Percentiles rank a stretch among this genome's conserved stretches.
These are phyloP conservation scores for Aspergillus egyptiacus DNA, from an alignment of 495 filamentous ascomycete species.

Conservation along the genomic window DNA sequence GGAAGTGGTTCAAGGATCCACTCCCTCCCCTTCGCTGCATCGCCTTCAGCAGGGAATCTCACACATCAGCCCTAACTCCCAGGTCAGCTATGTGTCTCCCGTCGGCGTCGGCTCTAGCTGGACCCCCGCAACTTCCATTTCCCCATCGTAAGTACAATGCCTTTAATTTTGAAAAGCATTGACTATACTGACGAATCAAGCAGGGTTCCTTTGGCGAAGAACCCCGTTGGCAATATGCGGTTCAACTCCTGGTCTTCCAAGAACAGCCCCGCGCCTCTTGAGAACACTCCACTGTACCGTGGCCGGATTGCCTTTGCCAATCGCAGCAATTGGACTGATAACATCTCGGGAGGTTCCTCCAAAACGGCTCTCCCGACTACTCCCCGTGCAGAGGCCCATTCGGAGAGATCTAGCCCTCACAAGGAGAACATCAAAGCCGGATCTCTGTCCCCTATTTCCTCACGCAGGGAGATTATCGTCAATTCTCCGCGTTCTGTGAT, in stretches of 20 bases:
- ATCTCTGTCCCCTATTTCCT: constrained; percentile 32
- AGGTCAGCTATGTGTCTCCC: constrained; percentile 38
- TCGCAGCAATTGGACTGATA: constrained; percentile 28
- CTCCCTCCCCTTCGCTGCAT: constrained; percentile 34
- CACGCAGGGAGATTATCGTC: constrained; percentile 28
- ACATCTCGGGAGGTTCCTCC: constrained; percentile 27
- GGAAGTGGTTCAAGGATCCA: constrained; percentile 40
- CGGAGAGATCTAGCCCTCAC: constrained; percentile 26
- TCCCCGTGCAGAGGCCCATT: constrained; percentile 20
- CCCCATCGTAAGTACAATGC: constrained; percentile 36
- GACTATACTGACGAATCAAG: constrained; percentile 21
- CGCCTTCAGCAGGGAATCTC: constrained; percentile 28
- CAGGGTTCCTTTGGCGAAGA: constrained; percentile 36
- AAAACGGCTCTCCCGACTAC: constrained; percentile 29
- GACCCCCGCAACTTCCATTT: constrained; percentile 47
- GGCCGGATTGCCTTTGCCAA: constrained; percentile 19
- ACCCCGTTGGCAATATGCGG: constrained; percentile 25
- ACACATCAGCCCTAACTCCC: constrained; percentile 38
- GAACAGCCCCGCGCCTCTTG: constrained; percentile 24
- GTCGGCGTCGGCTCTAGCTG: constrained; percentile 36
- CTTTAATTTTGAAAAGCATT: neutral
- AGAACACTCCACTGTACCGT: constrained; percentile 29
- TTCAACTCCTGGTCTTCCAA: constrained; percentile 28
- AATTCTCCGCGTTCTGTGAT: constrained; percentile 21
- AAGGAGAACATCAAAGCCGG: constrained; percentile 33